Base-by-base conservation (phyloP, 139 green algal genomes). In the Closterium sp. region DNA sequence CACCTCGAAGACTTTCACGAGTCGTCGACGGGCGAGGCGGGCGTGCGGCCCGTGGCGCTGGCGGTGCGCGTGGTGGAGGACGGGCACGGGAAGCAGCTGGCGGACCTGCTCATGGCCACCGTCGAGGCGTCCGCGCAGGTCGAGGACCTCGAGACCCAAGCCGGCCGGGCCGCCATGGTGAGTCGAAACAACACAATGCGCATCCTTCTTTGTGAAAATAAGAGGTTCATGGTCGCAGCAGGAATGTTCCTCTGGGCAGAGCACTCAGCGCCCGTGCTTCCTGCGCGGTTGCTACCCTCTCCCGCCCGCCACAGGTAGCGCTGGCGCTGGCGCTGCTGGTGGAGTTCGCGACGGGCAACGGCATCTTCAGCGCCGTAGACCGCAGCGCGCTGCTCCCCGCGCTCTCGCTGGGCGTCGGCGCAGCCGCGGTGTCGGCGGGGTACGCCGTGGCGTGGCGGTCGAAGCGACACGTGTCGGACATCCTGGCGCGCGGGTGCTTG, bases 41-140 rank as follows among this genome's bases (percentile, higher is more conserved):
- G 13, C 17, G 62, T 79, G 62, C 62, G 62, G 62, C 62, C 62
- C 17, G 62, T 24, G 62, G 62, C 17, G 62, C 62, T 79, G 62
- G 62, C 62, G 62, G 62, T 79, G 62, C 62, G 62, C 62, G 62
- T 79, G 62, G 17, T 79, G 13, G 62, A 79, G 17, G 62, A 79
- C 62, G 62, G 62, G 62, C 62, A 79, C 62, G 62, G 62, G 13
- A 79, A 79, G 62, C 62, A 24, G 62, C 62, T 88, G 85, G 85
- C 30, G 85, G 85, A 88, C 29, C 85, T 88, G 85, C 85, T 88
- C 30, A 32, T 32, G 30, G 85, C 85, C 29, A 88, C 29, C 85
- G 85, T 88, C 85, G 85, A 88, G 1, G 85, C 85, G 30, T 88
- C 85, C 30, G 85, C 85, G 29, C 85, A 88, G 85, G 85, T 88